These are phyloP conservation scores for Pichia nakasei DNA, from an alignment of 805 yeast species.

Conservation along the genomic window DNA sequence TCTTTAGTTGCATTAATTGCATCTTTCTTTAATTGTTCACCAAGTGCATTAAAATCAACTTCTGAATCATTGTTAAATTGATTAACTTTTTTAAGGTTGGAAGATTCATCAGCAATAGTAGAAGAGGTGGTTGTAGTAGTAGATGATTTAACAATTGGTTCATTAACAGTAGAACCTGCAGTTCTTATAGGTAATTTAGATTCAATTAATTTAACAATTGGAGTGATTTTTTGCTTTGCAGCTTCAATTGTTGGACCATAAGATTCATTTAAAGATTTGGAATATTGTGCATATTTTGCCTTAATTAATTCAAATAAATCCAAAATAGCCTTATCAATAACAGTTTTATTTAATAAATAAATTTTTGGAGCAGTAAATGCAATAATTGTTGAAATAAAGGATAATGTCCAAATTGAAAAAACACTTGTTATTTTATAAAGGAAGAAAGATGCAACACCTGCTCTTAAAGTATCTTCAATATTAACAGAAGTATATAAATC, in stretches of 20 bases:
- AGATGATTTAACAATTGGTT: constrained; percentile 2
- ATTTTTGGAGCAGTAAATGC: constrained; percentile 70
- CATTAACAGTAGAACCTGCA: constrained; percentile 54
- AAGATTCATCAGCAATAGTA: constrained; percentile 1
- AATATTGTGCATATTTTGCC: constrained; percentile 39
- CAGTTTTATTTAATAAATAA: constrained; percentile 65
- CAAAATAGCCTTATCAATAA: constrained; percentile 60
- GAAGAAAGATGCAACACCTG: constrained; percentile 57
- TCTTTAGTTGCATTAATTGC: constrained; percentile 7
- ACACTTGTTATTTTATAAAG: constrained; percentile 65
- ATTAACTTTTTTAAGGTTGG: constrained; percentile 3
- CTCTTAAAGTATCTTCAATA: constrained; percentile 62
- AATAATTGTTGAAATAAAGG: constrained; percentile 45
- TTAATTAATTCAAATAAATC: constrained; percentile 37
- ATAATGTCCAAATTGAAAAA: constrained; percentile 63
- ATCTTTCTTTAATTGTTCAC: constrained; percentile 13
- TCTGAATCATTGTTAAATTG: constrained; percentile 7
- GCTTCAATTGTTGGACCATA: constrained; percentile 51
- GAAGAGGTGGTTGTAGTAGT: constrained; percentile 6
- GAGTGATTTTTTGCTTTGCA: constrained; percentile 53
- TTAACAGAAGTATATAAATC: constrained; percentile 58
- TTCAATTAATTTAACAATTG: constrained; percentile 52
- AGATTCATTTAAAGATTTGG: constrained; percentile 31
- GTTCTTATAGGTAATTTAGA: constrained; percentile 57
- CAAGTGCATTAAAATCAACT: constrained; percentile 12